Base-by-base conservation (phyloP, 148 eudicot species). In the Rhododendron molle region DNA sequence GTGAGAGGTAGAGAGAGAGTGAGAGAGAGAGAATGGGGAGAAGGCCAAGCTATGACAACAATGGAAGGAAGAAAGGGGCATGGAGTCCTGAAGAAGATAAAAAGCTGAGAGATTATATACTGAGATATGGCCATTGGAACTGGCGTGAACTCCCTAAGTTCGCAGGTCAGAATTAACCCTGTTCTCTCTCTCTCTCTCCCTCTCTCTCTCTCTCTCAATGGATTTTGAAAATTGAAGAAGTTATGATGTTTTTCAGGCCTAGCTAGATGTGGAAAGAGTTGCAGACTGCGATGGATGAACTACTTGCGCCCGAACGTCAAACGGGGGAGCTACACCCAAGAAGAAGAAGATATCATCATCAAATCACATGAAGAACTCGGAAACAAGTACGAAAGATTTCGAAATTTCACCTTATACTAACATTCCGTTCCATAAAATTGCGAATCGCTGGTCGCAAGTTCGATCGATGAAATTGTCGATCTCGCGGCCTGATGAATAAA, bases 41-140 rank as follows among this genome's bases (percentile, higher is more conserved):
- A 84, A 84, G 83, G 16, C 89, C 94, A 18, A 84, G 30, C 46
- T 28, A 82, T 30, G 94, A 91, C 36, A 46, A 88, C 34, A 88
- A 91, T 62, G 94, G 94, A 36, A 50, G 86, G 16, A 88, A 88
- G 88, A 92, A 87, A 83, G 94, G 94, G 7, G 92, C 89, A 26
- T 92, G 94, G 94, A 91, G 28, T 71, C 76, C 76, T 13, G 76
- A 71, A 71, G 76, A 71, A 71, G 76, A 71, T 30, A 14, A 71
- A 18, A 91, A 87, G 73, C 73, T 92, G 77, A 83, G 83, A 52
- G 87, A 76, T 83, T 86, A 89, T 82, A 46, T 92, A 54, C 40
- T 20, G 13, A 81, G 87, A 83, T 83, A 85, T 77, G 91, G 93
- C 76, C 91, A 87, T 38, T 81, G 87, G 86, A 92, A 91, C 32